These are phyloP conservation scores for Epichloe gansuensis DNA, from an alignment of 2,329 filamentous ascomycete genomes.

Conservation along the genomic window DNA sequence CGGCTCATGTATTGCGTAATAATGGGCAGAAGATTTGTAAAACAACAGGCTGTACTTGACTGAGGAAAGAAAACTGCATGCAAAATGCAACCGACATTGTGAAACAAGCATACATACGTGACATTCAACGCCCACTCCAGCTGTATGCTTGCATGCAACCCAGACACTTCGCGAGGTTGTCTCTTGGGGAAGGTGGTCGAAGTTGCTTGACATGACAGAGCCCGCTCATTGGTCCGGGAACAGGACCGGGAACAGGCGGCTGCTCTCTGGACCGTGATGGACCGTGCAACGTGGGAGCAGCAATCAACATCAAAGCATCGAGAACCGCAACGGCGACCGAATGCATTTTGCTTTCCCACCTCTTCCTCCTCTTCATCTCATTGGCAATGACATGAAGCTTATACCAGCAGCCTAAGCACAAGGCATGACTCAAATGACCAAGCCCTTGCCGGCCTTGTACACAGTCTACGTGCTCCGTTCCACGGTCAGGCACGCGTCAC, in stretches of 20 bases:
- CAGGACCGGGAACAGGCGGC: no score
- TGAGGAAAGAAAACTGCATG: no score
- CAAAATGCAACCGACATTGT: no score
- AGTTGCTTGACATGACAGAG: no score
- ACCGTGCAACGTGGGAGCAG: neutral
- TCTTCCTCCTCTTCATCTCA: neutral
- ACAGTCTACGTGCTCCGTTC: slow-evolving; percentile 89
- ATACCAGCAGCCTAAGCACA: neutral
- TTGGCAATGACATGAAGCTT: neutral
- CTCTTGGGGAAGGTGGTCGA: no score
- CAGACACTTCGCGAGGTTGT: no score
- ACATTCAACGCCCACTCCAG: no score
- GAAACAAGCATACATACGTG: no score
- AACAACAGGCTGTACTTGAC: no score
- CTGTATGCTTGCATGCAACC: no score
- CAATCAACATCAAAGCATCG: neutral
- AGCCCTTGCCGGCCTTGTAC: slow-evolving; percentile 75
- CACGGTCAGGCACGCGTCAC: slow-evolving; percentile 53
- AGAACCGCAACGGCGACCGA: neutral
- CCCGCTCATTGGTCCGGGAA: no score
- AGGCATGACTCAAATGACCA: slow-evolving; percentile 30
- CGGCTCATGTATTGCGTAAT: neutral
- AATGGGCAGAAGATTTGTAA: neutral
- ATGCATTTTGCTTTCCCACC: neutral
- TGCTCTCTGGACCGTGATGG: no score